Evolutionary conservation across 2,329 filamentous ascomycete species (phyloP), one percentile per base, ranked within the genome.

Genomic region (Byssochlamys sp.): DNA sequence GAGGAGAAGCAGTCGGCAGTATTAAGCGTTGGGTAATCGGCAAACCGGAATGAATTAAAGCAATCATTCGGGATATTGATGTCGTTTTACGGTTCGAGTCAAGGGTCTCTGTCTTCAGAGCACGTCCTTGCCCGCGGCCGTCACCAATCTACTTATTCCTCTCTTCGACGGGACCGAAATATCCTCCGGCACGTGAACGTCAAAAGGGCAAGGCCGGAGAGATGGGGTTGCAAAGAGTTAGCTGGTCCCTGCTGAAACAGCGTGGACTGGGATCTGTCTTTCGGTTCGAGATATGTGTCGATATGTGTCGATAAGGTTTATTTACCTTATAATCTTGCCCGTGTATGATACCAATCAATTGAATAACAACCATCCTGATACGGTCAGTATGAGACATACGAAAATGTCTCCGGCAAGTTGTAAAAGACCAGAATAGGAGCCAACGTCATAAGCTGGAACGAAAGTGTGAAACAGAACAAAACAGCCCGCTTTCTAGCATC

Each of bases 1-100:
- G 55, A 68, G 72, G 29, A 72, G 70, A 57, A 72, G 75, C 65
- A 75, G 73, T 19, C 66, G 71, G 50, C 72, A 72, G 6, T 75
- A 75, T 62, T 75, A 58, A 62, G 14, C 24, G 29, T 27, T 31
- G 9, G 19, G 19, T 5, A 7, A 26, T 2, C 12, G 7, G 14
- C 19, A 14, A 27, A 2, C 39, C 56, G 62, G 60, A 63, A 57
- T 61, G 35, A 25, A 55, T 28, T 19, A 25, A 55, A 27, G 24
- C 24, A 26, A 55, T 53, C 24, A 52, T 51, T 51, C 28, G 5
- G 9, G 39, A 51, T 24, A 14, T 27, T 28, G 11, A 1, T 25
- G 12, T 45, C 54, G 2, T 51, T 24, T 28, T 45, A 7, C 39
- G 39, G 39, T 5, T n/a, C n/a, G 39, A 45, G 7, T 5, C 4